Evolutionary conservation across 2,329 filamentous ascomycete species (phyloP).

Genomic region (Gaeumannomyces sp.): DNA sequence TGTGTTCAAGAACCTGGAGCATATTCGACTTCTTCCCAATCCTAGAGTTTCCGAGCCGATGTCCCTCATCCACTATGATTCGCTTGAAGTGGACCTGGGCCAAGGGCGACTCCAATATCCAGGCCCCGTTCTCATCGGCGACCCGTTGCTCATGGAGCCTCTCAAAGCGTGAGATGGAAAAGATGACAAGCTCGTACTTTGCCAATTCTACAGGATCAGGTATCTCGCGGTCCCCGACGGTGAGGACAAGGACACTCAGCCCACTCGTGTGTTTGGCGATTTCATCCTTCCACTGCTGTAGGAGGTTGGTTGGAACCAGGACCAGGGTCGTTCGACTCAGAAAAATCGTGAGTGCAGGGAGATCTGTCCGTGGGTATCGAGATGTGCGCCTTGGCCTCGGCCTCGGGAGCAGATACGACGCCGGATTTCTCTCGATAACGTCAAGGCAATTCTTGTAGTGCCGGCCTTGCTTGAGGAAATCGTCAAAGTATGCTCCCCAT

Average conservation of each 20-base stretch:
- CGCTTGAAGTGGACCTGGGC: slow-evolving; percentile 75
- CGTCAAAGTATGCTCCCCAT: slow-evolving; percentile 61
- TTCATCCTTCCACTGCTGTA: slow-evolving; percentile 78
- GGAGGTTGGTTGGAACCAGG: slow-evolving; percentile 75
- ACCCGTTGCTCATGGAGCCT: slow-evolving; percentile 43
- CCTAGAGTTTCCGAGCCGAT: slow-evolving; percentile 67
- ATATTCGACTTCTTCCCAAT: slow-evolving; percentile 49
- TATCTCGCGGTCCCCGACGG: slow-evolving; percentile 41
- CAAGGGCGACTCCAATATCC: slow-evolving; percentile 46
- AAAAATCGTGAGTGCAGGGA: slow-evolving; percentile 44
- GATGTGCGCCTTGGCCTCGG: slow-evolving; percentile 32
- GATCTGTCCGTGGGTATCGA: slow-evolving; percentile 26
- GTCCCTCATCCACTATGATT: slow-evolving; percentile 88
- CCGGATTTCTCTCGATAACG: slow-evolving; percentile 51
- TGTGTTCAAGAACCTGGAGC: slow-evolving; percentile 41
- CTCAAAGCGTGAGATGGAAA: slow-evolving; percentile 70
- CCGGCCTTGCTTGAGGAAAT: slow-evolving; percentile 37
- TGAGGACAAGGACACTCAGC: slow-evolving; percentile 59
- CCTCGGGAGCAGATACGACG: slow-evolving; percentile 50
- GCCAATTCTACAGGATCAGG: slow-evolving; percentile 54
- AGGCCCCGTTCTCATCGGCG: slow-evolving; percentile 22
- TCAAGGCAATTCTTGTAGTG: slow-evolving; percentile 49
- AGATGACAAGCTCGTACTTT: slow-evolving; percentile 69
- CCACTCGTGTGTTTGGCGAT: slow-evolving; percentile 69
- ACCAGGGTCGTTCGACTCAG: slow-evolving; percentile 68